These are phyloP conservation scores for Viola odorata DNA, from an alignment of 345 rosid genomes.

Conservation along the genomic window DNA sequence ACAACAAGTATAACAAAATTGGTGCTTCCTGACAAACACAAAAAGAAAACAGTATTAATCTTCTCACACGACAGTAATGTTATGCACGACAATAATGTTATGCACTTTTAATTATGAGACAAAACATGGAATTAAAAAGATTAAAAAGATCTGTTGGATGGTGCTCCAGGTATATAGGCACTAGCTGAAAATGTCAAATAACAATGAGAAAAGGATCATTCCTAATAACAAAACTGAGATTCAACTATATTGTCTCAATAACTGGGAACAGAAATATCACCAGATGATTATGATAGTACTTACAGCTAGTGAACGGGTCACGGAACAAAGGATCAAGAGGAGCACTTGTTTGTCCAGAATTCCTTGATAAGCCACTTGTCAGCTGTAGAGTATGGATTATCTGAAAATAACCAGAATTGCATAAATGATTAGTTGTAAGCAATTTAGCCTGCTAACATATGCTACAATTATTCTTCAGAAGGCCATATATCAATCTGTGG, in stretches of 20 bases:
- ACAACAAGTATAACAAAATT: too few species aligned
- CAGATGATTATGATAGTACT: slow-evolving; percentile 7
- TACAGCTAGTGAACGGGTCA: slow-evolving; percentile 96
- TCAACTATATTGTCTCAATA: too few species aligned
- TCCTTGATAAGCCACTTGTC: slow-evolving; percentile 98
- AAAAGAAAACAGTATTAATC: too few species aligned
- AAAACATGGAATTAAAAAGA: too few species aligned
- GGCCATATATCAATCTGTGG: too few species aligned
- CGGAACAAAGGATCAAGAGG: slow-evolving; percentile 70
- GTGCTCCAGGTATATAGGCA: slow-evolving; percentile 87
- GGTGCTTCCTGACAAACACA: too few species aligned
- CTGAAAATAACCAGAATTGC: slow-evolving; percentile 36
- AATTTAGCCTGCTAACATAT: not conserved
- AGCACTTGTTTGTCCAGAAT: slow-evolving; percentile 73
- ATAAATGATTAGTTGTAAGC: slow-evolving; percentile 9
- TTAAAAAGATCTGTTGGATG: slow-evolving; percentile 56
- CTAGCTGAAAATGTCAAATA: slow-evolving; percentile 48
- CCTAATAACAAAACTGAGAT: slow-evolving; percentile 1
- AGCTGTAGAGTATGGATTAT: slow-evolving; percentile 82
- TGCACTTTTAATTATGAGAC: too few species aligned
- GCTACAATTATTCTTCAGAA: not conserved
- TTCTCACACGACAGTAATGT: too few species aligned
- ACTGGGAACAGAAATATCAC: too few species aligned
- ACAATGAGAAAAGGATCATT: slow-evolving; percentile 7
- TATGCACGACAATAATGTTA: too few species aligned